A percentile compares a stretch with the other conserved stretches of the same genome.
Conservation (phyloP, 2,329 filamentous ascomycete species). For the Delphinella strobiligena region DNA sequence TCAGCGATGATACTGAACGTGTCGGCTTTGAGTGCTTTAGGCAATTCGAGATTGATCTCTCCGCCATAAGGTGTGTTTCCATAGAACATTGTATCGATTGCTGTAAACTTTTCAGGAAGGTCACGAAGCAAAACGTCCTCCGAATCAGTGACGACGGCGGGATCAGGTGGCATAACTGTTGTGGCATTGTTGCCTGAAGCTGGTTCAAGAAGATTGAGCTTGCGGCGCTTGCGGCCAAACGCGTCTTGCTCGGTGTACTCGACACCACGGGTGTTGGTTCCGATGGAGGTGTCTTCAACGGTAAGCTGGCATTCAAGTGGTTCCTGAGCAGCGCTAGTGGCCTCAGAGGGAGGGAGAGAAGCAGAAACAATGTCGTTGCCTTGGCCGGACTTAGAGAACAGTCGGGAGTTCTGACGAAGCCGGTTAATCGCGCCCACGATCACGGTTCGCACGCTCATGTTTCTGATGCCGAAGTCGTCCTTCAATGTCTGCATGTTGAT, state of each 20-base stretch:
- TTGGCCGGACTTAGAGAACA: no score
- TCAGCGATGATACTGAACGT: slow-evolving; percentile 17
- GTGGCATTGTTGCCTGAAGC: no score
- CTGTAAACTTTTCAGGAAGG: slow-evolving; percentile 13
- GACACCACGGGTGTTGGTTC: background rate
- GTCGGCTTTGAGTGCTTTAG: no score
- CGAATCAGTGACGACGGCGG: no score
- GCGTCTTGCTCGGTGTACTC: slow-evolving; percentile 16
- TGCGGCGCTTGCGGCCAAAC: slow-evolving; percentile 22
- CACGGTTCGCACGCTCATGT: background rate
- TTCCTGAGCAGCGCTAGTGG: background rate
- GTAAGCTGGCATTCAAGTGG: no score
- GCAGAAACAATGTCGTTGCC: no score
- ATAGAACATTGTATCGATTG: slow-evolving; percentile 24
- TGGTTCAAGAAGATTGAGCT: slow-evolving; percentile 18
- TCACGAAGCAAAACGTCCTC: no score
- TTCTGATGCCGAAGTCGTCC: background rate
- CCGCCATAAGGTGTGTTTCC: slow-evolving; percentile 16
- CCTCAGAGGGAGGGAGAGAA: no score
- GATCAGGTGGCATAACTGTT: no score
- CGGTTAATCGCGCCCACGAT: background rate
- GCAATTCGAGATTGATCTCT: slow-evolving; percentile 9
- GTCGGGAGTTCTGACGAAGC: background rate
- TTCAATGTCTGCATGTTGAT: background rate
- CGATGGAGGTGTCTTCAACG: no score